phyloP scores from a whole-genome alignment of 345 rosid species.

The Eutrema japonicum region DNA sequence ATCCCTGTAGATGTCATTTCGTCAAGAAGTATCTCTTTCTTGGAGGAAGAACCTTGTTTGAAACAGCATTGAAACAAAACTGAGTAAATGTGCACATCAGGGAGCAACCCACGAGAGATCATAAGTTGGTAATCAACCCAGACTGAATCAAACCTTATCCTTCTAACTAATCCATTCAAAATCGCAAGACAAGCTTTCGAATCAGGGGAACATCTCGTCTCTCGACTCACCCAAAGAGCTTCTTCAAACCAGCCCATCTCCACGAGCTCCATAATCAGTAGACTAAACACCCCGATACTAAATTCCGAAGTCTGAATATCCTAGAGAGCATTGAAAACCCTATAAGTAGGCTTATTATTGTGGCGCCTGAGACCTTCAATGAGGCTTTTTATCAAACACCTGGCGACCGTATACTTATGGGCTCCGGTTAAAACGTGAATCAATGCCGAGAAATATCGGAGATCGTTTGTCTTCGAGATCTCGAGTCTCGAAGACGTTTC shows the following conservation, averaged over 20 bases:
- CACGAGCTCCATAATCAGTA: conserved; percentile 56
- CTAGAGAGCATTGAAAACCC: conserved; percentile 52
- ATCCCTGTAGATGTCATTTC: conserved; percentile 56
- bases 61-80: conserved; percentile 60
- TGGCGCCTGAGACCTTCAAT: conserved; percentile 47
- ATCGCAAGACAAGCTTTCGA: conserved; percentile 57
- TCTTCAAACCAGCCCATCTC: conserved; percentile 63
- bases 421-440: conserved; percentile 49
- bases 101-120: conserved; percentile 56
- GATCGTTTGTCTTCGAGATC: conserved; percentile 42
- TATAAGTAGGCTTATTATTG: conserved; percentile 39
- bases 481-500: conserved; percentile 35
- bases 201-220: conserved; percentile 48
- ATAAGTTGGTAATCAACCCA: conserved; percentile 55
- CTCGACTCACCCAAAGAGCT: conserved; percentile 61
- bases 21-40: conserved; percentile 51
- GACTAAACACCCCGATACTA: conserved; percentile 53
- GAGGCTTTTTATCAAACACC: conserved; percentile 70
- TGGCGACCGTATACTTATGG: conserved; percentile 50
- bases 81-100: conserved; percentile 62
- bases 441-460: conserved; percentile 42
- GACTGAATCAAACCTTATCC: conserved; percentile 48
- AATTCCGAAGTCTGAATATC: conserved; percentile 39
- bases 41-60: conserved; percentile 52
- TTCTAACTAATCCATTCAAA: conserved; percentile 58